These are phyloP conservation scores for Aspergillaceae sp. DNA, from an alignment of 2,329 filamentous ascomycete genomes.

Conservation along the genomic window DNA sequence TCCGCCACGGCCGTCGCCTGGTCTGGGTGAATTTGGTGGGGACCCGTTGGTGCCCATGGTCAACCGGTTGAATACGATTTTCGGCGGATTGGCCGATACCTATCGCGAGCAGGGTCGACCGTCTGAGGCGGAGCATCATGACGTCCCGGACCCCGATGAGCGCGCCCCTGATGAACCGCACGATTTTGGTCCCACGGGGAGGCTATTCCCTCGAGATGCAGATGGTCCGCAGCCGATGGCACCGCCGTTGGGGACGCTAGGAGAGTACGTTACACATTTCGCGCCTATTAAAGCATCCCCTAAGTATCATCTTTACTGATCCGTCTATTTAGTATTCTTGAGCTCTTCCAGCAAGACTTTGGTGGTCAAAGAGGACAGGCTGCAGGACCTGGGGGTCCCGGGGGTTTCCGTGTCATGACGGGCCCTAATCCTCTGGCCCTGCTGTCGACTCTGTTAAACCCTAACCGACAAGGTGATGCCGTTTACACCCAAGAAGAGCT, in stretches of 20 bases:
- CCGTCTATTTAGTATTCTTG: slow-evolving; percentile 15
- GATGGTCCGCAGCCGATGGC: slow-evolving; percentile 41
- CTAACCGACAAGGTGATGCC: slow-evolving; percentile 59
- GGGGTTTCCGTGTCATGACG: slow-evolving; percentile 15
- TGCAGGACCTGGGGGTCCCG: slow-evolving; percentile 3
- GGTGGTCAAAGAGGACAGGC: background rate
- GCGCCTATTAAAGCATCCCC: too few species aligned
- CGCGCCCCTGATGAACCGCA: slow-evolving; percentile 7
- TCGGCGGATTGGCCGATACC: slow-evolving; percentile 38
- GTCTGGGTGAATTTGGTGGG: slow-evolving; percentile 5
- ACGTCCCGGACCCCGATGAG: slow-evolving; percentile 4
- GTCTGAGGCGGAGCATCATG: background rate
- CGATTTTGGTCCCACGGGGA: slow-evolving; percentile 12
- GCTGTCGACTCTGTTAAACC: slow-evolving; percentile 32
- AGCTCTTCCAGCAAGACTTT: slow-evolving; percentile 19
- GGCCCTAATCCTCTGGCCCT: slow-evolving; percentile 38
- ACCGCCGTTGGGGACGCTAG: slow-evolving; percentile 41
- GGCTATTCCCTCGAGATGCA: slow-evolving; percentile 44
- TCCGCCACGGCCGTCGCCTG: slow-evolving; percentile 8
- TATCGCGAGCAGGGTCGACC: slow-evolving; percentile 10
- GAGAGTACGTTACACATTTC: slow-evolving; percentile 34
- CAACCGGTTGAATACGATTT: slow-evolving; percentile 37
- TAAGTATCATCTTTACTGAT: slow-evolving; percentile 5
- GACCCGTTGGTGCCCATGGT: slow-evolving; percentile 23
- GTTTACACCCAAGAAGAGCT: slow-evolving; percentile 87